Conservation (phyloP, 1,139 yeast species). For the Geotrichum citri-aurantii region DNA sequence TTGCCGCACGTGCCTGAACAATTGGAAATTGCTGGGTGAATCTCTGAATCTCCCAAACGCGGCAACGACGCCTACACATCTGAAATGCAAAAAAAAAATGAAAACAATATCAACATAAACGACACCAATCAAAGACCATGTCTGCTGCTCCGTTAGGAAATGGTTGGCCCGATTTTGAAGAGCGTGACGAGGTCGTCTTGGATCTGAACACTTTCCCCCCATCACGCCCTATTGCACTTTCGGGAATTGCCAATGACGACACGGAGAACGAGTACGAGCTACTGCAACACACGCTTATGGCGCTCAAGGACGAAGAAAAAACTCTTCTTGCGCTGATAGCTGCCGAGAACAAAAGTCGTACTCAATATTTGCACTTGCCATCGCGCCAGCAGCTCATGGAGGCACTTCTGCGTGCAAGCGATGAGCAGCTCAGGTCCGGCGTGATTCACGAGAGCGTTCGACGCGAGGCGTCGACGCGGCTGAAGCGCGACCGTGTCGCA, state of each 20-base stretch:
- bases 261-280: background rate
- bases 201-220: background rate
- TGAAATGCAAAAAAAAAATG: conserved; percentile 6
- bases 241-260: background rate
- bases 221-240: background rate
- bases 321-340: conserved; percentile 2
- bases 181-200: background rate
- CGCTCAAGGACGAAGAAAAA: conserved; percentile 14
- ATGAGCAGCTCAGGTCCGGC: background rate
- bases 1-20: conserved; percentile 6
- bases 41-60: background rate
- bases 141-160: background rate
- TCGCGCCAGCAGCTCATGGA: background rate
- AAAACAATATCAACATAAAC: background rate
- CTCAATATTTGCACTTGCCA: background rate
- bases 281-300: conserved; percentile 9
- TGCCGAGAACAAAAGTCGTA: background rate
- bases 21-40: background rate
- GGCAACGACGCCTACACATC: too few relatives aligned
- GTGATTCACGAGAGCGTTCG: background rate
- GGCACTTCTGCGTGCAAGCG: background rate
- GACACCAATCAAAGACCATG: background rate
- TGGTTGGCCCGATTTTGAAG: background rate
- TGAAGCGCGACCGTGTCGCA: background rate
- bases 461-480: background rate